phyloP scores from a whole-genome alignment of 176 grass and related monocot genomes.

The Carex cristatella region DNA sequence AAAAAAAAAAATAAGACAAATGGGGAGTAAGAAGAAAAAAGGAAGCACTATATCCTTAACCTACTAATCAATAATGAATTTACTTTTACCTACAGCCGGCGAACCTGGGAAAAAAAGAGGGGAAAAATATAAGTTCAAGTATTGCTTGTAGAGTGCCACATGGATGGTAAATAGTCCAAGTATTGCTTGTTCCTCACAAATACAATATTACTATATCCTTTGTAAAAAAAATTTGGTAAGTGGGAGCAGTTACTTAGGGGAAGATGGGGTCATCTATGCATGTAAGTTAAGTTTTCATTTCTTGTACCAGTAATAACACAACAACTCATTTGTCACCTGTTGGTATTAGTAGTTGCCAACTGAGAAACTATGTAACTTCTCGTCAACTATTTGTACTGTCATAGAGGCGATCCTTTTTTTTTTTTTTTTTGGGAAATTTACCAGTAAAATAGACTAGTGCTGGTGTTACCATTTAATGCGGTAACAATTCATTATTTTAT shows the following conservation, averaged over 20 bases:
- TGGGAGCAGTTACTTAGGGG: not conserved
- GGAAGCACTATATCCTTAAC: no score
- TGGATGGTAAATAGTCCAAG: no score
- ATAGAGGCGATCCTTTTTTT: not conserved
- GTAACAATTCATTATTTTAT: slow-evolving; percentile 8
- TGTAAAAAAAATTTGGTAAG: no score
- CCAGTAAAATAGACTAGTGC: not conserved
- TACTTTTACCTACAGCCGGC: no score
- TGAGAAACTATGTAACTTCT: not conserved
- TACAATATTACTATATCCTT: no score
- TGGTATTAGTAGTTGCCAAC: slow-evolving; percentile 4
- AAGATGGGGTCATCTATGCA: not conserved
- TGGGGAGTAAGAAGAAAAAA: no score
- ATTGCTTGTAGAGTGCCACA: no score
- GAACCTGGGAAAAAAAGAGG: no score
- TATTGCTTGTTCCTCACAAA: no score
- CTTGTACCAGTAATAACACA: not conserved
- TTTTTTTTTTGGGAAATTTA: not conserved
- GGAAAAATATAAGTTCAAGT: no score
- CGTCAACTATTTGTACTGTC: not conserved
- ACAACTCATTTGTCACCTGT: not conserved
- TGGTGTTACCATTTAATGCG: not conserved
- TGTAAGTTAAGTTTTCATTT: not conserved
- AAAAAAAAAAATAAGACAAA: no score
- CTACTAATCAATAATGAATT: no score